Evolutionary conservation across 1,284 basidiomycete genomes (phyloP).

Genomic region (Moniliella sp.): DNA sequence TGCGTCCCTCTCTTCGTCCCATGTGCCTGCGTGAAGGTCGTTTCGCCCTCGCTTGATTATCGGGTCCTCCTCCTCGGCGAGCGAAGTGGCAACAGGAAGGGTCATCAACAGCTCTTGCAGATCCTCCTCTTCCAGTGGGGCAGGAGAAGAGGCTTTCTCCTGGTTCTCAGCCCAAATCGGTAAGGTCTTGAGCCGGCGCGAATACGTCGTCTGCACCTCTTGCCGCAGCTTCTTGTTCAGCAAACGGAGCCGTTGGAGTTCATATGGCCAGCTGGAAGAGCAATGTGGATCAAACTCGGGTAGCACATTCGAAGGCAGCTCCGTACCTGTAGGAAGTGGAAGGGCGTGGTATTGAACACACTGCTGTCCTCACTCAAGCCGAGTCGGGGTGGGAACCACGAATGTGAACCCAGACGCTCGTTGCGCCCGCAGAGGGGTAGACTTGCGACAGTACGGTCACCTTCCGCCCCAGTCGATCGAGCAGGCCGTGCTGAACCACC

Average conservation of each 20-base stretch:
- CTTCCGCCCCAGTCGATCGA: constrained; percentile 3
- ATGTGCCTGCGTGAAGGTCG: no score
- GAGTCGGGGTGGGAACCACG: not conserved
- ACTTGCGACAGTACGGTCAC: constrained; percentile 15
- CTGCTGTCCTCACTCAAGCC: not conserved
- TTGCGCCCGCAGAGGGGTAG: constrained; percentile 9
- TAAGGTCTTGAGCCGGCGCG: not conserved
- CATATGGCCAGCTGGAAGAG: constrained; percentile 19
- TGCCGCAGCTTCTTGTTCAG: constrained; percentile 21
- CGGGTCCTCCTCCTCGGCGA: no score
- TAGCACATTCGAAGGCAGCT: constrained; percentile 21
- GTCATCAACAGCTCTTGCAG: no score
- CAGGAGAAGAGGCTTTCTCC: not conserved
- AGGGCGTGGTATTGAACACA: not conserved
- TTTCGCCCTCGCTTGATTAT: no score
- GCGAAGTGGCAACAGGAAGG: no score
- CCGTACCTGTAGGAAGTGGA: not conserved
- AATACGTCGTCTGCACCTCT: constrained; percentile 6
- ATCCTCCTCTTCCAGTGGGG: not conserved
- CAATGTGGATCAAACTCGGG: no score
- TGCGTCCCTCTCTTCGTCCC: no score
- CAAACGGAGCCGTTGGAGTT: constrained; percentile 26
- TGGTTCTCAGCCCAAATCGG: not conserved
- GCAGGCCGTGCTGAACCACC: constrained; percentile 14
- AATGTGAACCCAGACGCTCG: not conserved